Evolutionary conservation across 2,329 filamentous ascomycete species (phyloP).

Genomic region (Penicillium occitanis): DNA sequence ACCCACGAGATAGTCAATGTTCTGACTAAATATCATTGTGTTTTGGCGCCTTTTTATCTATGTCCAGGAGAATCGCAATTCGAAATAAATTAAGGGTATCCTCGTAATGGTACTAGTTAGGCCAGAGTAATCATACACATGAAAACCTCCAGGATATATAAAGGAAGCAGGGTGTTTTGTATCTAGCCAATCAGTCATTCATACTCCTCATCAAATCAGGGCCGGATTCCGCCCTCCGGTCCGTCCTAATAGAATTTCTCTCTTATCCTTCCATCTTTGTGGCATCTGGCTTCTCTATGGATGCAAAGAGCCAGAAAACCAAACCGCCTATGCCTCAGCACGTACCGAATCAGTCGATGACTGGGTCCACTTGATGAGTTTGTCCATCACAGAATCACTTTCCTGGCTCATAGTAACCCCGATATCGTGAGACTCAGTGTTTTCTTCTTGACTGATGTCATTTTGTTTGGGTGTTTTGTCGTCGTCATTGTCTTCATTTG

Average conservation of each 20-base stretch:
- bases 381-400: constrained; percentile 17
- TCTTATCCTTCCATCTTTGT: neutral
- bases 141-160: neutral
- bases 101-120: constrained; percentile 12
- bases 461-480: constrained; percentile 16
- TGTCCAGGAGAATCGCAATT: neutral
- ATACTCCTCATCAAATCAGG: constrained; percentile 2
- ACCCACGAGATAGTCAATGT: constrained; percentile 5
- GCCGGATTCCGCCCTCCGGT: neutral
- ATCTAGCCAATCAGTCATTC: constrained; percentile 3
- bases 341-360: constrained; percentile 17
- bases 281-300: neutral
- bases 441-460: neutral
- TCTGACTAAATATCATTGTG: neutral
- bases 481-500: neutral
- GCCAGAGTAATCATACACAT: constrained; percentile 8
- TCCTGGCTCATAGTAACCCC: constrained; percentile 10
- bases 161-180: neutral
- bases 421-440: neutral
- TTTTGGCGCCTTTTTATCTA: neutral
- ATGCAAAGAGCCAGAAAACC: neutral
- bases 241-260: neutral
- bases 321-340: neutral
- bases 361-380: constrained; percentile 17
- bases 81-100: constrained; percentile 16